These are phyloP conservation scores for Medicago ruthenica DNA, from an alignment of 306 rosid genomes.

Conservation along the genomic window DNA sequence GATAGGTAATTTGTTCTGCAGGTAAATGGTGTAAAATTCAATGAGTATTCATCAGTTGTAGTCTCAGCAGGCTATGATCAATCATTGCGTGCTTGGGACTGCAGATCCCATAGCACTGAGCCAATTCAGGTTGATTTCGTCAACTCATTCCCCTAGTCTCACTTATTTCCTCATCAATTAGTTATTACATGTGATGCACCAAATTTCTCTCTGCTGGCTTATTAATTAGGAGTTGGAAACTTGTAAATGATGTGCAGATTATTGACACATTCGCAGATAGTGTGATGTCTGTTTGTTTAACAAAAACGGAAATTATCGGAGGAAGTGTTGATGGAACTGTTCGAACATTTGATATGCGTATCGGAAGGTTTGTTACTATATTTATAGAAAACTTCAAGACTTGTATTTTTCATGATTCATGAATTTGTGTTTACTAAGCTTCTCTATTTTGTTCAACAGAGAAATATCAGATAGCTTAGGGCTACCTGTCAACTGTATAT, in stretches of 20 bases:
- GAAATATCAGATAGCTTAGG: constrained; percentile 82
- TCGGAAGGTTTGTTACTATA: constrained; percentile 68
- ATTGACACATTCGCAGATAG: constrained; percentile 83
- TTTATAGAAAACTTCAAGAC: not conserved
- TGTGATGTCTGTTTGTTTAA: constrained; percentile 87
- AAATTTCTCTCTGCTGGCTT: constrained; percentile 36
- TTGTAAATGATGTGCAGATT: constrained; percentile 64
- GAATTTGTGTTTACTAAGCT: constrained; percentile 13
- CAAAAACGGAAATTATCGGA: constrained; percentile 83
- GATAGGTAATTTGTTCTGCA: constrained; percentile 33
- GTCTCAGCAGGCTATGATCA: constrained; percentile 96
- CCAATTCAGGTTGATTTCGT: constrained; percentile 72
- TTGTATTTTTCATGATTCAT: not conserved
- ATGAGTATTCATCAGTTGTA: constrained; percentile 74
- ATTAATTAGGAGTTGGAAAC: constrained; percentile 31
- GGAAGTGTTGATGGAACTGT: constrained; percentile 99
- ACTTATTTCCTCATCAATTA: not conserved
- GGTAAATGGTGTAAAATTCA: constrained; percentile 90
- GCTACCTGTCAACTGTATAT: constrained; percentile 91
- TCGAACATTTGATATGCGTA: constrained; percentile 81
- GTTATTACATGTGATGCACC: not conserved
- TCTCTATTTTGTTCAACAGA: constrained; percentile 49
- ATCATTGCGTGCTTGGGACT: constrained; percentile 94
- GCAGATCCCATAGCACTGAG: constrained; percentile 89
- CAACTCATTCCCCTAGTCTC: not conserved